phyloP scores from a whole-genome alignment of 352 stramenopile genomes.

The Thalassiosira mediterranea region DNA sequence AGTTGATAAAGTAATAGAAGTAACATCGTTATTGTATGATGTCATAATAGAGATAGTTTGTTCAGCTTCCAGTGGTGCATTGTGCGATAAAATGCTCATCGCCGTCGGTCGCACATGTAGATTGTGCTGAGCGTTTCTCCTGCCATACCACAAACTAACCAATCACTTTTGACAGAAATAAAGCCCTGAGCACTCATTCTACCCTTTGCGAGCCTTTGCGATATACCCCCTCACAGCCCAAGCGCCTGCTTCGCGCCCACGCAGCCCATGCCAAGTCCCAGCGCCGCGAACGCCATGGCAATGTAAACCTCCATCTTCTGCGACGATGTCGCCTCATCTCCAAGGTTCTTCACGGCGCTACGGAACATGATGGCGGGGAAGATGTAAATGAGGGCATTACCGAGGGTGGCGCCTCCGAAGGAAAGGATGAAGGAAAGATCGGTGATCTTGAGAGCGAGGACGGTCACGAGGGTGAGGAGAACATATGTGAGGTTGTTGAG shows the following conservation, averaged over 20 bases:
- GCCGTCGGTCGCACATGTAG: too few species aligned
- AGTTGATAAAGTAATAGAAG: too few species aligned
- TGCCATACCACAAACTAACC: too few species aligned
- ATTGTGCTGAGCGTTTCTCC: too few species aligned
- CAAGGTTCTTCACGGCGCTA: constrained; percentile 62
- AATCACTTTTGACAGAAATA: too few species aligned
- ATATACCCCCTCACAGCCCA: too few species aligned
- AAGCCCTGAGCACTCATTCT: too few species aligned
- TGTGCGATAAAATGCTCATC: too few species aligned
- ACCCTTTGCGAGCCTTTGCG: too few species aligned
- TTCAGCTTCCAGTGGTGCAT: too few species aligned
- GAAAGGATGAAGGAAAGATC: constrained; percentile 85
- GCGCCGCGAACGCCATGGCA: constrained; percentile 50
- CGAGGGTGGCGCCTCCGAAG: constrained; percentile 85
- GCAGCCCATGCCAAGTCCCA: constrained; percentile 77
- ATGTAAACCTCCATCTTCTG: constrained; percentile 56
- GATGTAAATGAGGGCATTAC: constrained; percentile 86
- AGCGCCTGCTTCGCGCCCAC: constrained; percentile 80
- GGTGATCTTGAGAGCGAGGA: constrained; percentile 76
- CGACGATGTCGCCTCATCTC: constrained; percentile 59
- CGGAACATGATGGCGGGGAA: constrained; percentile 86
- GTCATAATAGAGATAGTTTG: too few species aligned
- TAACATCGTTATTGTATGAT: too few species aligned
- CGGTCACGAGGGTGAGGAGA: constrained; percentile 79
- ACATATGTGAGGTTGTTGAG: constrained; percentile 77